Base-by-base conservation (phyloP, 805 yeast species). In the Nakazawaea wickerhamii region DNA sequence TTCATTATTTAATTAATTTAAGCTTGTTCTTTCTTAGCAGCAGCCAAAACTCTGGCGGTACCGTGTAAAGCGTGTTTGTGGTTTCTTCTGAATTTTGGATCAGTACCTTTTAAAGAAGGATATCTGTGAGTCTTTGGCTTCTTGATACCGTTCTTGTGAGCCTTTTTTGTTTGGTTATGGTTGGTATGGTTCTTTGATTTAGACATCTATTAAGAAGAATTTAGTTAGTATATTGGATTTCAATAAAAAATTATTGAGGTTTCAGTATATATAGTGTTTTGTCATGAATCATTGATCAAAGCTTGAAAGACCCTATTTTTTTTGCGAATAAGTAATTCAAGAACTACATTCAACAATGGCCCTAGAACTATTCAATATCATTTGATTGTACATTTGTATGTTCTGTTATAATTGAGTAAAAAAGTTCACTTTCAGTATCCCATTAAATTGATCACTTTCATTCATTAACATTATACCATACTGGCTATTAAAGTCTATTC, bases 121-220 rank as follows among this genome's bases (percentile, higher is more conserved):
- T 91, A 89, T 80, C 87, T 90, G 95, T 81, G 75, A 68, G 96
- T 84, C 83, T 80, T 86, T 64, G 97, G 96, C 90, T 91, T 93
- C 86, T 91, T 91, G 80, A 93, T 91, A 79, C 99, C 99, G 85
- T 93, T 93, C 71, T 84, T 90, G 97, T 93, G 99, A 67, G 98
- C 98, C 95, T 93, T 93, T 72, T 75, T 85, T 89, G 84, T 86
- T 78, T 91, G 98, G 95, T 93, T 93, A 78, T 93, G 99, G 77
- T 89, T 90, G 76, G 99, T 93, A 74, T 93, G 98, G 79, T 93
- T 93, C 96, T 93, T 93, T 60, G 98, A 91, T 80, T 93, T 93
- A 74, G 99, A 71, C 99, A 93, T 91, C 75, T 63, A 71, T 66
- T 64, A 59, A 49, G 22, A 41, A 19, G 19, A 45, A 25, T 64